phyloP scores from a whole-genome alignment of 2,329 filamentous ascomycete genomes.

The Sphaceloma murrayae region DNA sequence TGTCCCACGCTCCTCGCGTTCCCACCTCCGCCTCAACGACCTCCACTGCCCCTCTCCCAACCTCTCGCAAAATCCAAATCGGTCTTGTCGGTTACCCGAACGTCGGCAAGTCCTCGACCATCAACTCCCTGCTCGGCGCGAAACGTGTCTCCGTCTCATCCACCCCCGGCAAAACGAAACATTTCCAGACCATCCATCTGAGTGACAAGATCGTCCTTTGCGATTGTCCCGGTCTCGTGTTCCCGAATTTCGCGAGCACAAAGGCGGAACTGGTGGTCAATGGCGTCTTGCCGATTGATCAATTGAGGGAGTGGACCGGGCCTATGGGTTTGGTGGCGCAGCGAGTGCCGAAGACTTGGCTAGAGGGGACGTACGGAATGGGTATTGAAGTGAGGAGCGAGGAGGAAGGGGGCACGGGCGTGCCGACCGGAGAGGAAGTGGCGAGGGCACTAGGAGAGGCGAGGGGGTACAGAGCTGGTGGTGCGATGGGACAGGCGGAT shows the following conservation, averaged over 20 bases:
- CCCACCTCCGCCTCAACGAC: constrained; percentile 32
- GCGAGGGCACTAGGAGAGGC: constrained; percentile 79
- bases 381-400: constrained; percentile 68
- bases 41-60: constrained; percentile 38
- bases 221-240: constrained; percentile 96
- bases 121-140: constrained; percentile 95
- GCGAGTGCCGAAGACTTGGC: constrained; percentile 75
- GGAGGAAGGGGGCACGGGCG: constrained; percentile 87
- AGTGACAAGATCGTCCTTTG: constrained; percentile 83
- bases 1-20: constrained; percentile 59
- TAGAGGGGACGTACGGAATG: constrained; percentile 92
- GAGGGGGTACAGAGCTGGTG: constrained; percentile 81
- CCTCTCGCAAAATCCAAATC: constrained; percentile 71
- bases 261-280: constrained; percentile 95
- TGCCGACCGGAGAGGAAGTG: constrained; percentile 75
- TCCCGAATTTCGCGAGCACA: constrained; percentile 93
- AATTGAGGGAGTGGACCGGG: constrained; percentile 84
- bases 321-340: constrained; percentile 74
- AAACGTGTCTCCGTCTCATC: constrained; percentile 98
- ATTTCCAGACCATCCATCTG: constrained; percentile 96
- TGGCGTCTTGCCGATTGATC: constrained; percentile 90
- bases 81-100: constrained; percentile 97
- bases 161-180: constrained; percentile 96
- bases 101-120: constrained; percentile 97
- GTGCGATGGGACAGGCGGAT: constrained; percentile 73